Evolutionary conservation across 2,329 filamentous ascomycete genomes (phyloP).

Genomic region (Fusarium ambrosium): DNA sequence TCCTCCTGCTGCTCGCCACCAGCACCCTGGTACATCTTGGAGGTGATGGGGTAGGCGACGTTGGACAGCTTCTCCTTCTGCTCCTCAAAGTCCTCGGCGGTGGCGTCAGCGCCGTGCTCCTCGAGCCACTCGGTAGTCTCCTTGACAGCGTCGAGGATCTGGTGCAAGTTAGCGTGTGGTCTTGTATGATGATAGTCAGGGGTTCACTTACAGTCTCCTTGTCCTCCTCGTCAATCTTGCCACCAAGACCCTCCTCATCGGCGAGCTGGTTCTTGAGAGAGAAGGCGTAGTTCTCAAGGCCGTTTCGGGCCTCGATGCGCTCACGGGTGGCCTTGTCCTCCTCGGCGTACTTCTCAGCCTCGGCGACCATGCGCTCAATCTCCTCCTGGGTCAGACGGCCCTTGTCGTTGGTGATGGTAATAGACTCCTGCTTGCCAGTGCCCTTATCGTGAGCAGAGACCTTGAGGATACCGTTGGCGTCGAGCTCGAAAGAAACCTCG

Average conservation of each 20-base stretch:
- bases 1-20: conserved; percentile 76
- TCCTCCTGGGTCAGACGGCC: conserved; percentile 95
- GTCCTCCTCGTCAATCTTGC: conserved; percentile 98
- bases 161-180: conserved; percentile 53
- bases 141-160: conserved; percentile 95
- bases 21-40: conserved; percentile 87
- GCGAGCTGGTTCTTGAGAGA: conserved; percentile 99
- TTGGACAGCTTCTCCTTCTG: conserved; percentile 99
- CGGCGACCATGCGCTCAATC: conserved; percentile 98
- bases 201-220: conserved; percentile 84
- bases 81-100: conserved; percentile 96
- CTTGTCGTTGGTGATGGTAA: conserved; percentile 99
- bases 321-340: conserved; percentile 98
- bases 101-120: conserved; percentile 88
- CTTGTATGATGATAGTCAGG: not conserved
- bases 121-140: conserved; percentile 97
- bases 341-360: conserved; percentile 98
- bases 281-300: conserved; percentile 99
- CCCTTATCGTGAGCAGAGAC: conserved; percentile 97
- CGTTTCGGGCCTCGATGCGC: conserved; percentile 96
- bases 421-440: conserved; percentile 95
- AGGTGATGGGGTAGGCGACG: conserved; percentile 98
- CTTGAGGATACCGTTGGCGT: conserved; percentile 98
- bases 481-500: conserved; percentile 97
- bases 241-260: conserved; percentile 95